Evolutionary conservation across 2,329 filamentous ascomycete genomes (phyloP).

Genomic region (Ceratocystiopsis brevicomis): DNA sequence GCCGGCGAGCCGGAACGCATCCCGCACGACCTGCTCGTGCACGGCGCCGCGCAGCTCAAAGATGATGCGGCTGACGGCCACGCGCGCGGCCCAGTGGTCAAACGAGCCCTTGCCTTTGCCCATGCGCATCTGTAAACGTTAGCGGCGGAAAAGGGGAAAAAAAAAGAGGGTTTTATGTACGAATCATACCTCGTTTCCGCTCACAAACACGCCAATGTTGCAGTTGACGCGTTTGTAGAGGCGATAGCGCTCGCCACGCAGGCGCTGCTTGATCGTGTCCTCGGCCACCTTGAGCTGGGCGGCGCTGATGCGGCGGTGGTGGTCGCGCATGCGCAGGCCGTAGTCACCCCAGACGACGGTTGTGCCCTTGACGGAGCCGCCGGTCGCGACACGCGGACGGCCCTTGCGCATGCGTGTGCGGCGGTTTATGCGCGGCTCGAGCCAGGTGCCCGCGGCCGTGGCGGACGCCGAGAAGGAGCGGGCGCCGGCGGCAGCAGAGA

Average conservation of each 20-base stretch:
- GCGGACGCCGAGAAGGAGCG: slow-evolving; percentile 58
- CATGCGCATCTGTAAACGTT: slow-evolving; percentile 59
- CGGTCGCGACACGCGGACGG: slow-evolving; percentile 69
- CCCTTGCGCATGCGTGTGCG: slow-evolving; percentile 88
- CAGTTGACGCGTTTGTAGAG: slow-evolving; percentile 81
- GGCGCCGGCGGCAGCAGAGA: slow-evolving; percentile 16
- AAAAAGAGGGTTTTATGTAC: slow-evolving; percentile 1
- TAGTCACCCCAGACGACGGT: slow-evolving; percentile 95
- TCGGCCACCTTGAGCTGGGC: slow-evolving; percentile 76
- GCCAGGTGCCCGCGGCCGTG: slow-evolving; percentile 48
- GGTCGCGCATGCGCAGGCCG: slow-evolving; percentile 80
- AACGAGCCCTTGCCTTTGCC: slow-evolving; percentile 97
- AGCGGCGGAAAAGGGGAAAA: not conserved
- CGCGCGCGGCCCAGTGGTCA: slow-evolving; percentile 84
- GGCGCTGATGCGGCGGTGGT: slow-evolving; percentile 78
- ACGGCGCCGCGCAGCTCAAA: slow-evolving; percentile 84
- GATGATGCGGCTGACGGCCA: slow-evolving; percentile 76
- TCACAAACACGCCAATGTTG: slow-evolving; percentile 88
- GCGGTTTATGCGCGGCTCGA: slow-evolving; percentile 55
- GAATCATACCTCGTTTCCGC: slow-evolving; percentile 62
- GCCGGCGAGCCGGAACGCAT: slow-evolving; percentile 84
- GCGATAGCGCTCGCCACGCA: slow-evolving; percentile 81
- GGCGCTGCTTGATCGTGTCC: slow-evolving; percentile 73
- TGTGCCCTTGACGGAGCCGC: slow-evolving; percentile 79
- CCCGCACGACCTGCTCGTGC: slow-evolving; percentile 84